Evolutionary conservation across 495 filamentous ascomycete species (phyloP).

Genomic region (Physcia stellaris): DNA sequence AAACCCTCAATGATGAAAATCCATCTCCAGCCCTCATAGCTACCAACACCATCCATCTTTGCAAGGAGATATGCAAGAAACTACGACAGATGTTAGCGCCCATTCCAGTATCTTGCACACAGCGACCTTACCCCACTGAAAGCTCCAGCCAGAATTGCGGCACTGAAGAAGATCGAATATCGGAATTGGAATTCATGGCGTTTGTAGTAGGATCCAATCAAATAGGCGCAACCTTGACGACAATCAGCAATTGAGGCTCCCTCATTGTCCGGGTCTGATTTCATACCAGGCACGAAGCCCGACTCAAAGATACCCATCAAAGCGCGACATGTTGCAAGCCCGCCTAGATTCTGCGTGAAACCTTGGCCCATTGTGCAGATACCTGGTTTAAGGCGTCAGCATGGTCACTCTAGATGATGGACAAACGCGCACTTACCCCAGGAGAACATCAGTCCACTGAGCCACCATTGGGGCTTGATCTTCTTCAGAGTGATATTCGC

Average conservation of each 20-base stretch:
- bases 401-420: conserved; percentile 1
- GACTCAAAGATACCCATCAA: conserved; percentile 40
- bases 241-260: background rate
- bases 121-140: conserved; percentile 31
- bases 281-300: conserved; percentile 36
- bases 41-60: conserved; percentile 31
- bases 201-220: conserved; percentile 44
- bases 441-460: conserved; percentile 31
- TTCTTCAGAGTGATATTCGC: conserved; percentile 50
- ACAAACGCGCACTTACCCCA: conserved; percentile 25
- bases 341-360: conserved; percentile 30
- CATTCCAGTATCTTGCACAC: background rate
- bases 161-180: conserved; percentile 41
- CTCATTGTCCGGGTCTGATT: background rate
- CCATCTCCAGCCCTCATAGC: conserved; percentile 23
- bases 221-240: conserved; percentile 23
- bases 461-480: conserved; percentile 40
- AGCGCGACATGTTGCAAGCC: conserved; percentile 35
- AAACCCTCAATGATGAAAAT: conserved; percentile 28
- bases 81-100: conserved; percentile 8
- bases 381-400: conserved; percentile 5
- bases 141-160: conserved; percentile 39
- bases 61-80: conserved; percentile 39
- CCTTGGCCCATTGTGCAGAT: conserved; percentile 39
- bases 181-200: conserved; percentile 43